A percentile compares a stretch with the other conserved stretches of the same genome.
These are phyloP conservation scores for Termitomyces sp. DNA, from an alignment of 768 basidiomycete genomes.

Conservation along the genomic window DNA sequence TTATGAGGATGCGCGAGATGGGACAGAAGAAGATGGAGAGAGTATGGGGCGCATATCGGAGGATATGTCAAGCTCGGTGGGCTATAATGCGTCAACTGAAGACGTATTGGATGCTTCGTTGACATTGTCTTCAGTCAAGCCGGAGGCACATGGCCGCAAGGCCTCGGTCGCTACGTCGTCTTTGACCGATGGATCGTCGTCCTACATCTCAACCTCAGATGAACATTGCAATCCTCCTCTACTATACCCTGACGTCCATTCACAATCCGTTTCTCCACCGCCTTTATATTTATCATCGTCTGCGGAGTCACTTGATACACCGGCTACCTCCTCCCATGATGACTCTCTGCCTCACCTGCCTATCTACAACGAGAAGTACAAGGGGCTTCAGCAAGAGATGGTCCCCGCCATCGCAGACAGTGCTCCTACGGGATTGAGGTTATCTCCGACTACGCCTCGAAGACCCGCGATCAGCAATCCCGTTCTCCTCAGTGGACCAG, in stretches of 20 bases:
- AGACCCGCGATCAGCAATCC: conserved; percentile 26
- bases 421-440: conserved; percentile 15
- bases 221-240: conserved; percentile 16
- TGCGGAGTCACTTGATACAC: conserved; percentile 56
- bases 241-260: conserved; percentile 13
- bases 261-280: conserved; percentile 34
- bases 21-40: conserved; percentile 20
- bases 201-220: conserved; percentile 28
- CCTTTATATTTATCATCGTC: conserved; percentile 54
- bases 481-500: conserved; percentile 24
- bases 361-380: conserved; percentile 19
- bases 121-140: conserved; percentile 1
- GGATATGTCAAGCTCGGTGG: conserved; percentile 26
- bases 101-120: conserved; percentile 15
- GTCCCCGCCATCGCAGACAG: conserved; percentile 27
- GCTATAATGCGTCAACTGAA: conserved; percentile 35
- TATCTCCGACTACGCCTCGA: conserved; percentile 18
- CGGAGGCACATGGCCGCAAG: conserved; percentile 5
- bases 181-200: conserved; percentile 19
- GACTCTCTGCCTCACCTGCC: conserved; percentile 36
- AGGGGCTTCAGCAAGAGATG: conserved; percentile 17
- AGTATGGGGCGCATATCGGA: conserved; percentile 25
- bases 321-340: conserved; percentile 49
- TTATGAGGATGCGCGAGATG: conserved; percentile 23
- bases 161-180: conserved; percentile 14